phyloP scores from a whole-genome alignment of 352 stramenopile genomes.

The Pythium aquatile region DNA sequence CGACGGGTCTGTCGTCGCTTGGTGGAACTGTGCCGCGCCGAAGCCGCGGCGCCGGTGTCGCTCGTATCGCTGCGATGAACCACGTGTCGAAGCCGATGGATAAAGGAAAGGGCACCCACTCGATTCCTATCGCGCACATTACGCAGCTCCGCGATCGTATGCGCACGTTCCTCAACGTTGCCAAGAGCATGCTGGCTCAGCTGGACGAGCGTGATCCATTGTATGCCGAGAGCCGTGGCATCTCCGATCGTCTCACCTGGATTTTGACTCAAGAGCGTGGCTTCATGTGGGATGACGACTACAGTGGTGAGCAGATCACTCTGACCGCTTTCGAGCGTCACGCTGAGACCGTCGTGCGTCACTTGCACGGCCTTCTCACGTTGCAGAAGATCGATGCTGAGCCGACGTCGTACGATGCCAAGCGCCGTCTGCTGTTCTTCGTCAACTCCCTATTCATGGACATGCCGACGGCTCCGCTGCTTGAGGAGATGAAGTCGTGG shows the following conservation, averaged over 20 bases:
- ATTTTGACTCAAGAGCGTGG: slow-evolving; percentile 95
- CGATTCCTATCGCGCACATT: slow-evolving; percentile 78
- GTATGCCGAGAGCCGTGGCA: slow-evolving; percentile 86
- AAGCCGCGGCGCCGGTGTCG: slow-evolving; percentile 78
- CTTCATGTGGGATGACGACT: slow-evolving; percentile 98
- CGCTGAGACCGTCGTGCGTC: slow-evolving; percentile 75
- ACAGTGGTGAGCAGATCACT: slow-evolving; percentile 94
- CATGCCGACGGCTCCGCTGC: slow-evolving; percentile 95
- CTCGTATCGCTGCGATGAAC: slow-evolving; percentile 78
- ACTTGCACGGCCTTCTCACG: slow-evolving; percentile 93
- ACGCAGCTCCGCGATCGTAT: slow-evolving; percentile 95
- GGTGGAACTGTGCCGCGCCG: slow-evolving; percentile 71
- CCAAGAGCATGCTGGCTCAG: slow-evolving; percentile 84
- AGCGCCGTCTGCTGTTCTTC: slow-evolving; percentile 96
- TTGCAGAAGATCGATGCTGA: slow-evolving; percentile 97
- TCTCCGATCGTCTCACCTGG: slow-evolving; percentile 95
- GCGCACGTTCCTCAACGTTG: slow-evolving; percentile 91
- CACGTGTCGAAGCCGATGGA: slow-evolving; percentile 64
- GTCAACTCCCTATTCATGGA: slow-evolving; percentile 99
- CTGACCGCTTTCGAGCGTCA: slow-evolving; percentile 82
- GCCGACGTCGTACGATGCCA: slow-evolving; percentile 95
- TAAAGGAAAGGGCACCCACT: slow-evolving; percentile 60
- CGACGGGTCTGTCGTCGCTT: slow-evolving; percentile 75
- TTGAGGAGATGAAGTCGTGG: slow-evolving; percentile 99
- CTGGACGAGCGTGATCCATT: slow-evolving; percentile 79